phyloP scores from a whole-genome alignment of 2,329 filamentous ascomycete species.

The Septoria linicola region DNA sequence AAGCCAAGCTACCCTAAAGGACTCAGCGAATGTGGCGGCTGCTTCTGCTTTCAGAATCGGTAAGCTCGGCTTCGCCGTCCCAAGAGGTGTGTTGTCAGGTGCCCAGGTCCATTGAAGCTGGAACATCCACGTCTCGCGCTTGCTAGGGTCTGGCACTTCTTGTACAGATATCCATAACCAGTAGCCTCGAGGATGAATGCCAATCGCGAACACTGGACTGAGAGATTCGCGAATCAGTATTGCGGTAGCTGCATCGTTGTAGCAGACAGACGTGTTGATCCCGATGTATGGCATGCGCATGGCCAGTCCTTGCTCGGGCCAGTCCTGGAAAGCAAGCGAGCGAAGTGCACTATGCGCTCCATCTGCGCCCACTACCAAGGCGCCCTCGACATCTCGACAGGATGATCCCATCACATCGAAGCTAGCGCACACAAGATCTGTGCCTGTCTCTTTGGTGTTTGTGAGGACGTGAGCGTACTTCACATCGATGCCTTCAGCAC shows the following conservation, averaged over 20 bases:
- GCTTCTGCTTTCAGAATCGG: constrained; percentile 9
- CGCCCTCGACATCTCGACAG: constrained; percentile 6
- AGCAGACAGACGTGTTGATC: constrained; percentile 16
- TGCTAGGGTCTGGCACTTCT: constrained; percentile 10
- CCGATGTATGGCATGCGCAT: constrained; percentile 11
- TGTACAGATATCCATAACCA: constrained; percentile 15
- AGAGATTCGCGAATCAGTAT: not conserved
- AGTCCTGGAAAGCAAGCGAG: not conserved
- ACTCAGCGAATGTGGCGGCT: constrained; percentile 7
- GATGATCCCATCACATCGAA: no score
- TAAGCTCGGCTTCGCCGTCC: not conserved
- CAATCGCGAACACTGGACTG: constrained; percentile 12
- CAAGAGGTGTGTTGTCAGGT: not conserved
- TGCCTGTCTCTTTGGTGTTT: not conserved
- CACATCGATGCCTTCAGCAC: constrained; percentile 12
- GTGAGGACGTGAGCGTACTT: constrained; percentile 12
- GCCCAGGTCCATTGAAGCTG: constrained; percentile 17
- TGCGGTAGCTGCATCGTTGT: constrained; percentile 9
- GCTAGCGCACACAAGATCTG: not conserved
- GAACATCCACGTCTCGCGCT: constrained; percentile 13
- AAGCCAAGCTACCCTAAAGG: constrained; percentile 12
- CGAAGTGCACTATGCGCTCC: constrained; percentile 23
- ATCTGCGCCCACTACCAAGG: constrained; percentile 22
- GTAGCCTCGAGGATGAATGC: constrained; percentile 15
- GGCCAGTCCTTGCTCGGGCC: constrained; percentile 5